Percentiles rank a stretch among this genome's conserved stretches.
phyloP scores from a whole-genome alignment of 257 asterid genomes.

The Oldenlandia corymbosa region DNA sequence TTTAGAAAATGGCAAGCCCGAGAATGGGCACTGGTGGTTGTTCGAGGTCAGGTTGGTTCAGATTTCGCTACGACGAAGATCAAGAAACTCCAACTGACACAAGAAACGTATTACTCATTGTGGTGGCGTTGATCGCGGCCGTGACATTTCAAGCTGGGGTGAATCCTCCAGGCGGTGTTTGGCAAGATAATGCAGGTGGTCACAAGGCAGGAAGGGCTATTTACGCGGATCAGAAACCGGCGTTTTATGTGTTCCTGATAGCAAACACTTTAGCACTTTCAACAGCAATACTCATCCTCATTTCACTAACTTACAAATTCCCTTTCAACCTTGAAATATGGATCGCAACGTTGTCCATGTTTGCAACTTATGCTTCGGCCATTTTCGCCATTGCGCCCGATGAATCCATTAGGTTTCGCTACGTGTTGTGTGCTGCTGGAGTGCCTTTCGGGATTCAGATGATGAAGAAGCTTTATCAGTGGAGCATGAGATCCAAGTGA shows the following conservation, averaged over 20 bases:
- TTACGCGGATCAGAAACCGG: slow-evolving; percentile 29
- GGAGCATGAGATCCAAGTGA: neutral
- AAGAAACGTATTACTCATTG: slow-evolving; percentile 14
- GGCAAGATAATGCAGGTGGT: slow-evolving; percentile 26
- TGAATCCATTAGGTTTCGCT: slow-evolving; percentile 21
- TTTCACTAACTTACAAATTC: slow-evolving; percentile 24
- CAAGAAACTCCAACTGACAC: slow-evolving; percentile 13
- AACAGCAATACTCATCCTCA: slow-evolving; percentile 19
- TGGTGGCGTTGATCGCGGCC: slow-evolving; percentile 17
- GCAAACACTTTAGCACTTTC: slow-evolving; percentile 30
- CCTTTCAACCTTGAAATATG: slow-evolving; percentile 34
- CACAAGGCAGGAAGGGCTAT: slow-evolving; percentile 44
- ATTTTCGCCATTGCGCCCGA: slow-evolving; percentile 27
- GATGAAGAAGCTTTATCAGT: slow-evolving; percentile 13
- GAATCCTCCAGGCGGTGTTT: slow-evolving; percentile 55
- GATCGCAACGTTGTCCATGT: slow-evolving; percentile 27
- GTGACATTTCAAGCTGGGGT: slow-evolving; percentile 19
- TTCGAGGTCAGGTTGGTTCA: slow-evolving; percentile 1
- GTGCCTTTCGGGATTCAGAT: slow-evolving; percentile 24
- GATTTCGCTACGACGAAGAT: slow-evolving; percentile 13
- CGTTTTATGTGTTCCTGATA: slow-evolving; percentile 18
- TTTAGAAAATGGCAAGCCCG: no score
- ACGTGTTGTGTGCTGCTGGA: slow-evolving; percentile 19
- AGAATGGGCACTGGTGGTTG: no score
- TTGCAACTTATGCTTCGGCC: slow-evolving; percentile 27